Evolutionary conservation across 768 basidiomycete genomes (phyloP), one percentile per base, ranked within the genome.

Genomic region (Hysterangium stoloniferum): DNA sequence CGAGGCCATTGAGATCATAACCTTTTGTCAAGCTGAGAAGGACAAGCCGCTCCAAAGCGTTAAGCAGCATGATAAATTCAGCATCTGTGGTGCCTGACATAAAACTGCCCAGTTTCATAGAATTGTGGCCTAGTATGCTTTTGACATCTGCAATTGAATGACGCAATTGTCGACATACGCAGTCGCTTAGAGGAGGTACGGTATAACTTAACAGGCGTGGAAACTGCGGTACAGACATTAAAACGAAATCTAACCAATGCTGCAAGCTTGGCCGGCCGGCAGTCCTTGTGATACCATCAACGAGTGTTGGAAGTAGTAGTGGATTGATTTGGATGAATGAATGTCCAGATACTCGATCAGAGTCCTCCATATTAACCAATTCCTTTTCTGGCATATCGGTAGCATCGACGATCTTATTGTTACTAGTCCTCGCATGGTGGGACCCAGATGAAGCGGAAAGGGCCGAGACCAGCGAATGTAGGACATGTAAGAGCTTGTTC

Each of bases 201-300:
- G 83, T 74, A 8, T 75, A 70, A 45, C 83, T 79, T 1, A 89
- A 68, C 2, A 78, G 70, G 17, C 82, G 81, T 52, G 86, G 84
- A 61, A 92, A 88, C 57, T 91, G 88, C 4, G 90, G 83, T 15
- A 94, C 69, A 1, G 91, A 88, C 82, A 89, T 88, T 48, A 95
- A 75, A 53, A 97, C 75, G 63, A 99, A 98, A 62, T 98, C 95
- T 24, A 98, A 73, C 95, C 95, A 98, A 58, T 96, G 90, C 60
- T 96, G 94, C 27, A 95, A 64, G 22, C 95, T 76, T 1, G 90
- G 75, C 25, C 83, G 79, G 66, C 95, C 96, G 27, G 75, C 66
- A 8, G 73, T 68, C 4, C 71, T 63, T 9, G 82, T 70, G 41
- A 98, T 79, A 2, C 89, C 95, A 60, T 95, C 89, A 15, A 85